Evolutionary conservation across 768 basidiomycete genomes (phyloP).

Genomic region (Boletus vinaceobasis): DNA sequence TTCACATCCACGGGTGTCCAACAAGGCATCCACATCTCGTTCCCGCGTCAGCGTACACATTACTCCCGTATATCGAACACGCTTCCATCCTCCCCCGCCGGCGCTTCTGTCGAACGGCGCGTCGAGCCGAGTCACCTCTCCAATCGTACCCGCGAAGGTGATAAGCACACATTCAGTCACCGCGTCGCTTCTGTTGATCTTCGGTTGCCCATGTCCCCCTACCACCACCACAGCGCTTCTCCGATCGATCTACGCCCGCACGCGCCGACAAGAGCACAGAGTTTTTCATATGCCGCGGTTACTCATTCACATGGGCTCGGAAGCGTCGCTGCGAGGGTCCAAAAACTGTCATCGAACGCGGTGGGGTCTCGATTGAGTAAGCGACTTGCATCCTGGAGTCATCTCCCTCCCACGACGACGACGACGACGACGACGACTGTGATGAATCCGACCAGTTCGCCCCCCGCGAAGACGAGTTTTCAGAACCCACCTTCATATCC

Average conservation of each 20-base stretch:
- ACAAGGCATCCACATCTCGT: conserved; percentile 7
- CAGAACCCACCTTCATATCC: neutral
- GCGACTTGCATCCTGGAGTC: conserved; percentile 19
- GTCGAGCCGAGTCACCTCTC: neutral
- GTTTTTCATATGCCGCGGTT: conserved; percentile 5
- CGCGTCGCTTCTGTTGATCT: conserved; percentile 20
- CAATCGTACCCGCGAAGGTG: conserved; percentile 12
- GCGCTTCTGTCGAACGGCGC: conserved; percentile 6
- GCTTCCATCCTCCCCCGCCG: neutral
- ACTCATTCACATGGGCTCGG: conserved; percentile 1
- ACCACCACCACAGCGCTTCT: conserved; percentile 18
- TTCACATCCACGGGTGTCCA: neutral
- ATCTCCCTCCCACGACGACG: conserved; percentile 1
- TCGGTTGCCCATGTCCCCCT: conserved; percentile 2
- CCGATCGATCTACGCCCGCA: conserved; percentile 18
- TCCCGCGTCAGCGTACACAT: conserved; percentile 12
- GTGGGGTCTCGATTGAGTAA: conserved; percentile 2
- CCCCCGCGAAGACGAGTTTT: neutral
- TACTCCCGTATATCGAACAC: conserved; percentile 12
- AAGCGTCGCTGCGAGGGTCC: neutral
- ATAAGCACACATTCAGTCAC: conserved; percentile 12
- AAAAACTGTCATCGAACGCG: conserved; percentile 10
- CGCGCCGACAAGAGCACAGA: conserved; percentile 10
- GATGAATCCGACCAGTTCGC: neutral
- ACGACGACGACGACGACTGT: conserved; percentile 5